Base-by-base conservation (phyloP, 495 filamentous ascomycete species). In the Neurospora tetrasperma region DNA sequence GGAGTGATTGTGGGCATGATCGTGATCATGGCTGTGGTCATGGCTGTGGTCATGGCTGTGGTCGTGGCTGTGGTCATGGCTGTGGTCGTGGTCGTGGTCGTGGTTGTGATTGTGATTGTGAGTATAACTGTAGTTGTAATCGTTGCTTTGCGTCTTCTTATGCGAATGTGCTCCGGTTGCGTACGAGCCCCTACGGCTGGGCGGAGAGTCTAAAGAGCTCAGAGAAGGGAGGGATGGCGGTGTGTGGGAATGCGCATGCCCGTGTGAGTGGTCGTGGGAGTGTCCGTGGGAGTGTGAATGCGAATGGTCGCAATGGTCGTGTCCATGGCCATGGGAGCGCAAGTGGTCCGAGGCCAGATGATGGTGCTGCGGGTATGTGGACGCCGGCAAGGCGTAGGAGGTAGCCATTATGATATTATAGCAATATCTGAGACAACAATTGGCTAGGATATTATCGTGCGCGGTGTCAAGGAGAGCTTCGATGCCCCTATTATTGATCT, bases 341-440 rank as follows among this genome's bases (percentile, higher is more conserved):
- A 35, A 74, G 41, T 73, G 75, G 27, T 77, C 77, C 44, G 80
- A 75, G 8, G 76, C 78, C 74, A 80, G 81, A 46, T 82, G 80
- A 40, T 80, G 76, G 77, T 85, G 82, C 59, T 85, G 81, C 18
- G 84, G 79, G 69, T 87, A 77, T 31, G 85, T 80, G 43, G 86
- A 80, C 46, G 83, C 81, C 41, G 86, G 86, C 41, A 87, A 80
- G 54, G 83, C 84, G 75, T 87, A 88, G 2, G 86, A 83, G 14
- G 86, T 82, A 42, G 83, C 82, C 85, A 86, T 87, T 35, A 54
- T 76, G 69, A 39, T 23, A 10, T 66, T 62, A 16, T 62, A 62
- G 42, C 18, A 35, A 66, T 69, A 48, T 54, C 68, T n/a, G 27
- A 35, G 42, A 39, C 18, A 66, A 27, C 46, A n/a, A 5, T 43